Percentiles rank a stretch among this genome's conserved stretches.
Evolutionary conservation across 495 filamentous ascomycete species (phyloP).

Genomic region (Tuber indicum): DNA sequence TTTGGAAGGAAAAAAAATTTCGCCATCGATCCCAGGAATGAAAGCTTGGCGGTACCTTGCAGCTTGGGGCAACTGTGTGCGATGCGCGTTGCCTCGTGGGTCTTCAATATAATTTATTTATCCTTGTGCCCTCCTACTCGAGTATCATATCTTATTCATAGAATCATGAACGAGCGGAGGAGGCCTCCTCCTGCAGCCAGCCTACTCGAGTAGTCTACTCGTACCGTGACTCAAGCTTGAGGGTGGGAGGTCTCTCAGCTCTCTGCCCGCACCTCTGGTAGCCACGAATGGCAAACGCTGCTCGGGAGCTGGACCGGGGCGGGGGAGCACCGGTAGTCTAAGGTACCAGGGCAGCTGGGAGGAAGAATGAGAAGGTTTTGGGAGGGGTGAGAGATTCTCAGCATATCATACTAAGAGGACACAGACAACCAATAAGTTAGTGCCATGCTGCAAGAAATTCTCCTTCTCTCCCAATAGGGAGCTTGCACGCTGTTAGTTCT

Average conservation of each 20-base stretch:
- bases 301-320: not conserved
- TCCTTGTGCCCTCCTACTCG: not conserved
- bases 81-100: not conserved
- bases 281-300: not conserved
- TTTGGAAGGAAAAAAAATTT: slow-evolving; percentile 5
- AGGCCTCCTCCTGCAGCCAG: not conserved
- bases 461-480: not conserved
- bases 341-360: not conserved
- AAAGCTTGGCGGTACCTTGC: not conserved
- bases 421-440: not conserved
- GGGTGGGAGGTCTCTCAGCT: not conserved
- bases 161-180: not conserved
- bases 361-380: not conserved
- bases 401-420: not conserved
- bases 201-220: not conserved
- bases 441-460: not conserved
- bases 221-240: not conserved
- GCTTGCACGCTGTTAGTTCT: not conserved
- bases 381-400: not conserved
- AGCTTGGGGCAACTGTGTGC: slow-evolving; percentile 3
- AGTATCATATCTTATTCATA: not conserved
- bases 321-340: not conserved
- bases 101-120: too few relatives aligned
- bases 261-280: not conserved
- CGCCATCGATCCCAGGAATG: not conserved